phyloP scores from a whole-genome alignment of 2,329 filamentous ascomycete genomes.

The Exophiala mesophila region DNA sequence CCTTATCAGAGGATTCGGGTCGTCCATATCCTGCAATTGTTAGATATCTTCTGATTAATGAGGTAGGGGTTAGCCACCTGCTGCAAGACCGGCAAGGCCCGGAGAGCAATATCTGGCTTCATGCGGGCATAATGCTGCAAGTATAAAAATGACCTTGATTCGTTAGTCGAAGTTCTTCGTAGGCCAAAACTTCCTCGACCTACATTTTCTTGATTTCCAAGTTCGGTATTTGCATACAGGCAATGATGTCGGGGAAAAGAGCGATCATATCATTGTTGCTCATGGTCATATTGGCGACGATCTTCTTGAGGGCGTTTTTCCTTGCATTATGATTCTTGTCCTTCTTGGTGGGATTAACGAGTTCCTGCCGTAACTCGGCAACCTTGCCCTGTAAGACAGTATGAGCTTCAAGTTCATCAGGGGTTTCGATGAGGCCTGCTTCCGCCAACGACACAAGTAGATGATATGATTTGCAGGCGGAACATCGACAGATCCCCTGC shows the following conservation, averaged over 20 bases:
- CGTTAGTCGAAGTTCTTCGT: too few relatives aligned
- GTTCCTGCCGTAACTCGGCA: constrained; percentile 88
- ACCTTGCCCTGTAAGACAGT: constrained; percentile 82
- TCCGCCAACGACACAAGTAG: constrained; percentile 1
- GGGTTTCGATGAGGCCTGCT: constrained; percentile 1
- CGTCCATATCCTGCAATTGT: constrained; percentile 73
- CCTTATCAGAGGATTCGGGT: constrained; percentile 84
- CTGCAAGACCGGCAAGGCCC: constrained; percentile 82
- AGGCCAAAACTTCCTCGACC: too few relatives aligned
- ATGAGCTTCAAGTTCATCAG: constrained; percentile 5
- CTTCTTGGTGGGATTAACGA: constrained; percentile 92
- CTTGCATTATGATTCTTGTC: constrained; percentile 94
- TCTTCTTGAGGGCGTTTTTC: constrained; percentile 98
- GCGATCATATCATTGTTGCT: constrained; percentile 99
- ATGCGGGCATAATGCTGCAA: constrained; percentile 94
- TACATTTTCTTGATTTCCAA: constrained; percentile 99
- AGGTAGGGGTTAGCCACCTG: constrained; percentile 49
- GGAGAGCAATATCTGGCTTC: constrained; percentile 89
- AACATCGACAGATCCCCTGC: neutral
- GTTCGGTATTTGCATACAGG: constrained; percentile 89
- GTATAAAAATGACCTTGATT: constrained; percentile 91
- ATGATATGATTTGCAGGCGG: neutral
- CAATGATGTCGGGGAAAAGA: constrained; percentile 89
- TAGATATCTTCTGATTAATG: constrained; percentile 4
- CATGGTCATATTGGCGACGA: constrained; percentile 99